Evolutionary conservation across 2,329 filamentous ascomycete genomes (phyloP).

Genomic region (Exophiala spinifera): DNA sequence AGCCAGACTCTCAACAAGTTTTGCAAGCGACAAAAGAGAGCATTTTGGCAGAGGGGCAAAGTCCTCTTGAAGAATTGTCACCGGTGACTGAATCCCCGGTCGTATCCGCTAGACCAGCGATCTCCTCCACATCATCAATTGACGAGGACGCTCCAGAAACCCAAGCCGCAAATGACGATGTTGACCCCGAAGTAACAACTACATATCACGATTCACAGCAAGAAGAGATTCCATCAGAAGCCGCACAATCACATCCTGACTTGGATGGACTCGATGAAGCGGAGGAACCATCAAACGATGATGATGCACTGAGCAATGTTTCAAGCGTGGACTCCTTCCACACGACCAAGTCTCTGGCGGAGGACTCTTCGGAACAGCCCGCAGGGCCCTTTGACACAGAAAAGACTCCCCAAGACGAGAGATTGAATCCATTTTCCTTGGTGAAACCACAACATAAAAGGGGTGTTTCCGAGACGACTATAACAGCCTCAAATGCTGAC

Average conservation of each 20-base stretch:
- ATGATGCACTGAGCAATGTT: conserved; percentile 32
- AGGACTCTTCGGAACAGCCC: conserved; percentile 4
- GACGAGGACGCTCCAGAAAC: not conserved
- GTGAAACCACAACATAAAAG: conserved; percentile 28
- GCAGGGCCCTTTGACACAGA: conserved; percentile 14
- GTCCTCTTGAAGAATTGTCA: not conserved
- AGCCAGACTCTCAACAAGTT: not conserved
- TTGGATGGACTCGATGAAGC: not conserved
- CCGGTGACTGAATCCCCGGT: not conserved
- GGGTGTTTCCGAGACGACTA: conserved; percentile 33
- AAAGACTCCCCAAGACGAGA: conserved; percentile 6
- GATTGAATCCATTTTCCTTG: conserved; percentile 14
- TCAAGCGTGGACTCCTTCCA: conserved; percentile 46
- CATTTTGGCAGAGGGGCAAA: not conserved
- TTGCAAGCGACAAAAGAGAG: not conserved
- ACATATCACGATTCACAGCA: not conserved
- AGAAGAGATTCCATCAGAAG: not conserved
- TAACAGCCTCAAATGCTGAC: conserved; percentile 28
- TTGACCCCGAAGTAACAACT: not conserved
- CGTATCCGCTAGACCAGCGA: not conserved
- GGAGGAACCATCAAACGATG: conserved; percentile 18
- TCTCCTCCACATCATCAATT: not conserved
- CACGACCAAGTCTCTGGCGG: conserved; percentile 30
- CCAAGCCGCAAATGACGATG: not conserved
- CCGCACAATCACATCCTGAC: not conserved